Evolutionary conservation across 2,329 filamentous ascomycete species (phyloP), one percentile per base, ranked within the genome.

Genomic region (Pseudogymnoascus sp.): DNA sequence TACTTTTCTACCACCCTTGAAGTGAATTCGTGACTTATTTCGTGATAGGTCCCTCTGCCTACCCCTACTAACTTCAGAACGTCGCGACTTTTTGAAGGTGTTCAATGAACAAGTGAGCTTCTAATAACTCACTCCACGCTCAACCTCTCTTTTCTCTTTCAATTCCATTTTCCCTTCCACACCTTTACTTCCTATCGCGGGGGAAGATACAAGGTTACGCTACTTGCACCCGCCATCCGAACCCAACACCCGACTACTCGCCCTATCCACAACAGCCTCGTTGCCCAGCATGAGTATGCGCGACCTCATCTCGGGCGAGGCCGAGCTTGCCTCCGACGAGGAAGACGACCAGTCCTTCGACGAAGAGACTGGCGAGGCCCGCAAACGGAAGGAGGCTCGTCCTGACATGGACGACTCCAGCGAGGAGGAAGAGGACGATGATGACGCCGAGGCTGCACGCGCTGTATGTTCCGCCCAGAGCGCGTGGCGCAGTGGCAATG

Each of bases 371-470:
- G 89, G 86, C 62, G 83, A 89, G 70, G 75, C 78, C 57, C 79
- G 77, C 54, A 69, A 75, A 62, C 79, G 79, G 72, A 75, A 79
- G 65, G 69, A 69, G 65, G 71, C 73, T 65, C 68, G 74, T 70
- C 74, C 77, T 66, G 76, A 77, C 57, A 77, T 91, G 63, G 88
- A 93, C 71, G 92, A 96, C 76, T 96, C 91, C 0, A 96, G 90
- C 70, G 92, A 96, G 70, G 92, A 96, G 72, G 92, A 96, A 67
- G 91, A 96, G 36, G 91, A 96, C 63, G 91, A 96, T 65, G 92
- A 96, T 64, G 92, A 96, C 69, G 89, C 92, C 73, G 92, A 95
- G 73, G 91, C 91, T 71, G 88, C 86, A 67, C 84, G 86, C 69
- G 88, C 86, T 75, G 90, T 95, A 78, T 70, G 80, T 39, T 26